Base-by-base conservation (phyloP, 257 asterid species). In the Penstemon newberryi region DNA sequence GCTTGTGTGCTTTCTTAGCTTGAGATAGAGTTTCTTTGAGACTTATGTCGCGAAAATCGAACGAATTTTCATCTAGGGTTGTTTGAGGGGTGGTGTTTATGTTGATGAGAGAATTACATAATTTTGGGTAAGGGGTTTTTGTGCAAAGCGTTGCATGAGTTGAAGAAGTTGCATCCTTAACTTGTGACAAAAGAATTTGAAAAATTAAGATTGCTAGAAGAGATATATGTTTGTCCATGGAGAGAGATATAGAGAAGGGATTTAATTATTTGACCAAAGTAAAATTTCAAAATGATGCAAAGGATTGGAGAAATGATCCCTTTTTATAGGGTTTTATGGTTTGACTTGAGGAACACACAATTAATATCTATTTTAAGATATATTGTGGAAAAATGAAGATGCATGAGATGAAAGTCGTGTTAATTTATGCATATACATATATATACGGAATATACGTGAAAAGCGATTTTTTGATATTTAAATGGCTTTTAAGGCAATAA, bases 81-180 rank as follows among this genome's bases (percentile, higher is more conserved):
- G 54, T 19, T 44, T 63, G 67, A 46, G 78, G 60, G 43, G 65
- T 25, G 6, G 42, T 64, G 67, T 25, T 25, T 1, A 13, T 18
- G 76, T 5, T 56, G 40, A 47, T 11, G 66, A 87, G 75, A 51
- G 91, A 71, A 58, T 57, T 65, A 75, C 95, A 87, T 49, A 83
- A 51, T 10, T 79, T 58, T 0, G 91, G 95, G 62, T 81, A 73
- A 4, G 88, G 88, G 13, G 92, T 80, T 73, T 83, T 76, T 66
- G 37, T 65, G 82, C 95, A 88, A 33, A 79, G 15, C 7, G 82
- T 19, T 59, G 67, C 55, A 57, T 69, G 41, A 60, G 37, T 60
- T 39, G n/a, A 45, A 7, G 56, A 61, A 60, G 72, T 79, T 69
- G 78, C 74, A 10, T 71, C 51, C 43, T 53, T 25, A 40, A 68